These are phyloP conservation scores for Paraleonurus japonicus DNA, from an alignment of 257 asterid genomes.

Conservation along the genomic window DNA sequence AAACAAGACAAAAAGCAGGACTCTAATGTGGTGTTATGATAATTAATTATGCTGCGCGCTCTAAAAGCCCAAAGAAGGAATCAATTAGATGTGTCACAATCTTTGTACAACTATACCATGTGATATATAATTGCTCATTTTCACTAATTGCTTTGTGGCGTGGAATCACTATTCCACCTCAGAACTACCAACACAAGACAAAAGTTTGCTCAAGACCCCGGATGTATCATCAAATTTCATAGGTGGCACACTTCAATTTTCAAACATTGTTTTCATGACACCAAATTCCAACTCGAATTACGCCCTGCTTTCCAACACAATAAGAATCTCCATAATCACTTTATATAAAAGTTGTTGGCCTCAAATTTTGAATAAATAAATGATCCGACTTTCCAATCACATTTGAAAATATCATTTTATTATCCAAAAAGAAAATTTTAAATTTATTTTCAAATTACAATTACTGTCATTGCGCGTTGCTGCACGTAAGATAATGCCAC, in stretches of 20 bases:
- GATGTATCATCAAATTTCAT: neutral
- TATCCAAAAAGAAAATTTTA: no score
- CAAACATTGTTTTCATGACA: neutral
- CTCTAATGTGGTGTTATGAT: neutral
- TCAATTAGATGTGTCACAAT: conserved; percentile 18
- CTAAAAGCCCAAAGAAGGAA: conserved; percentile 18
- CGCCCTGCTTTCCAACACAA: no score
- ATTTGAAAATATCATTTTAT: no score
- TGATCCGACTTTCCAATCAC: no score
- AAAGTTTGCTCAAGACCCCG: neutral
- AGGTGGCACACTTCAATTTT: neutral
- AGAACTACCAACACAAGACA: neutral
- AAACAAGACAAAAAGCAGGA: conserved; percentile 7
- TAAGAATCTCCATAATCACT: no score
- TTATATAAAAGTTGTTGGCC: no score
- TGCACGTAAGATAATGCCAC: no score
- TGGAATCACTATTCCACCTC: conserved; percentile 4
- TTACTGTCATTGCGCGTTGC: no score
- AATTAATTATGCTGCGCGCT: conserved; percentile 19
- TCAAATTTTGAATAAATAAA: no score
- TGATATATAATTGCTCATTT: conserved; percentile 2
- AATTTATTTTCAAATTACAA: no score
- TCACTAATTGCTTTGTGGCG: conserved; percentile 5
- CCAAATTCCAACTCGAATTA: no score
- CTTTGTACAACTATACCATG: conserved; percentile 29